Base-by-base conservation (phyloP, 139 green algal species). In the Volvox africanus region DNA sequence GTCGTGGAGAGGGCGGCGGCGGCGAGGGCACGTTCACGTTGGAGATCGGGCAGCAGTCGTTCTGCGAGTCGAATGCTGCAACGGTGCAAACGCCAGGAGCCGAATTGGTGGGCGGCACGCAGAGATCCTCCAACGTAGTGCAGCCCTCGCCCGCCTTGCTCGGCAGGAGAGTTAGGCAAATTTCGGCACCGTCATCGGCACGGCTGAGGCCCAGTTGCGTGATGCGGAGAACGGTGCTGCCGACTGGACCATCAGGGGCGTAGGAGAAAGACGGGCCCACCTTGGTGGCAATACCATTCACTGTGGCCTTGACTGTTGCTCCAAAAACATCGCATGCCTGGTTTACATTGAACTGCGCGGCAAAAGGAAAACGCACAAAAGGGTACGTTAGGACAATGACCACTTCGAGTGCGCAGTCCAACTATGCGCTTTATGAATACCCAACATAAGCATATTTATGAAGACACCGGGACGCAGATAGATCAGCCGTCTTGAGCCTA, bases 11-110 rank as follows among this genome's bases (percentile, higher is more conserved):
- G 13, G 80, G 80, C 28, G 80, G 80, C 26, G 80, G 80, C 55
- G 80, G 80, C 33, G 50, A 76, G 14, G 81, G 82, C 32, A 88
- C 82, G 82, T 65, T 65, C 62, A 50, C 22, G 1, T 5, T 62
- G 22, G 82, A 88, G 62, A 88, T 33, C 21, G 82, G 82, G 82
- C 82, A 88, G 82, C 82, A 88, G 24, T 79, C 35, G 32, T 36
- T 88, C 16, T 24, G 11, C 62, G 22, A 67, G 62, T 88, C 82
- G 65, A 88, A 88, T 19, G 71, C 36, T 12, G 82, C 82, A 2
- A 69, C 82, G 12, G 65, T 44, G 82, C 82, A 88, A 11, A 88
- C 82, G 82, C 82, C 82, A 11, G 32, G 18, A 67, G 82, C 50
- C 82, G 35, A 17, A 36, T 67, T 67, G 65, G 82, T 33, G 33